These are phyloP conservation scores for Aspergillus pseudoviridinutans DNA, from an alignment of 2,329 filamentous ascomycete species.

Conservation along the genomic window DNA sequence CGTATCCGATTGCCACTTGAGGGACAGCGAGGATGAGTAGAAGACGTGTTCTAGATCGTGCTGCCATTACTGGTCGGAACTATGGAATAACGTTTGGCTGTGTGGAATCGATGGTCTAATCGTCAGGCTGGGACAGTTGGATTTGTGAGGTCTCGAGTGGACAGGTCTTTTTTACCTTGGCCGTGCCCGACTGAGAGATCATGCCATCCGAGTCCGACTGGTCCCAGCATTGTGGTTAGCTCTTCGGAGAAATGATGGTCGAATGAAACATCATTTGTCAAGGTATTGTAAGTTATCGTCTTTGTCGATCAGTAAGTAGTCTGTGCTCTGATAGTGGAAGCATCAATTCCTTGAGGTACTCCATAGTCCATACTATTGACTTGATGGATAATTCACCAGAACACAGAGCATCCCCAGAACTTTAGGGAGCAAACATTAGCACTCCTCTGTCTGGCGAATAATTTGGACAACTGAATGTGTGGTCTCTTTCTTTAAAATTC, in stretches of 20 bases:
- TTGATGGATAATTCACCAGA: too few species aligned
- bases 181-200: not conserved
- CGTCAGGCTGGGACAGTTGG: not conserved
- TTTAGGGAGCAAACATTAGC: not conserved
- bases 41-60: constrained; percentile 2
- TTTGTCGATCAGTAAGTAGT: not conserved
- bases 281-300: not conserved
- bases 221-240: not conserved
- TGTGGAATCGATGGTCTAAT: not conserved
- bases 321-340: too few species aligned
- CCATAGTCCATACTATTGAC: too few species aligned
- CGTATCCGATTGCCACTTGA: constrained; percentile 13
- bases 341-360: too few species aligned
- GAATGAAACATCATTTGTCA: too few species aligned
- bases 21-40: constrained; percentile 10
- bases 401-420: not conserved
- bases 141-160: not conserved
- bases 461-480: too few species aligned
- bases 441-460: not conserved
- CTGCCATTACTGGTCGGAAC: not conserved
- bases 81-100: not conserved
- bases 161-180: not conserved
- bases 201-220: not conserved
- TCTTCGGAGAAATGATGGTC: too few species aligned
- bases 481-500: not conserved